Evolutionary conservation across 257 asterid genomes (phyloP).

Genomic region (Petunia secreta): DNA sequence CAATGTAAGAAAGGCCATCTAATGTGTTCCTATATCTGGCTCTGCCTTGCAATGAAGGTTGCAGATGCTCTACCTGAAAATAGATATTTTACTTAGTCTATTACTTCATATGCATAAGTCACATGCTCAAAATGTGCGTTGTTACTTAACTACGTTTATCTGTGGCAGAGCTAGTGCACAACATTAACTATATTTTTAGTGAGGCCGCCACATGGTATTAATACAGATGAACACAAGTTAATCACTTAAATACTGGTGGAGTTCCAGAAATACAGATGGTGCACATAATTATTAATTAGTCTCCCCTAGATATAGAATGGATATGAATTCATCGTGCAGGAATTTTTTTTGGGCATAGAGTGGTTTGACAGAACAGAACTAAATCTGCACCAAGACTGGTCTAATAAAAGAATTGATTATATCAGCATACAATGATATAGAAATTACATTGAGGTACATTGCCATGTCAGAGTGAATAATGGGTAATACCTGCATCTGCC

Average conservation of each 20-base stretch:
- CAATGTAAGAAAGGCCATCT: conserved; percentile 70
- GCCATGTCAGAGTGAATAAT: not conserved
- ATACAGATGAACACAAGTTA: not conserved
- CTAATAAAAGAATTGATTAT: not conserved
- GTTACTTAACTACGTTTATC: not conserved
- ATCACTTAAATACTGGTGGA: not conserved
- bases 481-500: conserved; percentile 91
- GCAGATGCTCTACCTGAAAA: conserved; percentile 80
- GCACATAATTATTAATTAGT: not conserved
- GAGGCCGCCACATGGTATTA: not conserved
- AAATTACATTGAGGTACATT: not conserved
- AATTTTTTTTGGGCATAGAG: not conserved
- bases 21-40: conserved; percentile 59
- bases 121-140: not conserved
- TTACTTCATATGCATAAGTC: not conserved
- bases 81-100: not conserved
- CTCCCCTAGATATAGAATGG: conserved; percentile 17
- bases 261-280: conserved; percentile 8
- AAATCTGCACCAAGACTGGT: not conserved
- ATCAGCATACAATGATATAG: not conserved
- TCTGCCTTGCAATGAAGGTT: conserved; percentile 52
- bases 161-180: conserved; percentile 12
- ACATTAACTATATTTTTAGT: not conserved
- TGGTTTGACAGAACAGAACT: not conserved
- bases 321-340: not conserved